phyloP scores from a whole-genome alignment of 2,329 filamentous ascomycete species.

The Sarocladium brachiariae region DNA sequence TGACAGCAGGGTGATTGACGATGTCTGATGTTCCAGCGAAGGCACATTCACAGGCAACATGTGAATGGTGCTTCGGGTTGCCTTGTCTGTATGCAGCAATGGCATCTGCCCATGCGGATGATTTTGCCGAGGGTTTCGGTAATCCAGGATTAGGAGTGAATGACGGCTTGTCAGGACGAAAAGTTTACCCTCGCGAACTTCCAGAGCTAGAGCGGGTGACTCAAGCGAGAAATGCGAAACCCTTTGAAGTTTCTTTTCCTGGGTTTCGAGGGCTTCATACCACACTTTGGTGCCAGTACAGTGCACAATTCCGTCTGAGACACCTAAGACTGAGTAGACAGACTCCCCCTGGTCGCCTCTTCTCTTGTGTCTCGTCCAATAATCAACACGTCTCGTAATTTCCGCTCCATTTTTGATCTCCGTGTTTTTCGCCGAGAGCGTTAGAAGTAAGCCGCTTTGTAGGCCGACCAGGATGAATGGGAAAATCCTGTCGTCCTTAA shows the following conservation, averaged over 20 bases:
- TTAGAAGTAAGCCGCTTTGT: conserved; percentile 45
- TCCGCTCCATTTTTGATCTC: conserved; percentile 10
- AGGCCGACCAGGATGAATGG: conserved; percentile 52
- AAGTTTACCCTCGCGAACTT: conserved; percentile 39
- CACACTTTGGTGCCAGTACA: conserved; percentile 46
- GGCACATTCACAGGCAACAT: conserved; percentile 20
- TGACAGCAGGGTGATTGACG: conserved; percentile 36
- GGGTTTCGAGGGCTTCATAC: conserved; percentile 47
- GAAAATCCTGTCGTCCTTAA: conserved; percentile 50
- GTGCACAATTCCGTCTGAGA: conserved; percentile 49
- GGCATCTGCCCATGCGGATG: conserved; percentile 22
- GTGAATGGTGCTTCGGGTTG: conserved; percentile 36
- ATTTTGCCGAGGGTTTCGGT: conserved; percentile 28
- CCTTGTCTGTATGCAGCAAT: conserved; percentile 38
- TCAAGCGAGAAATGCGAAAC: conserved; percentile 41
- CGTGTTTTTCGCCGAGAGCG: conserved; percentile 38
- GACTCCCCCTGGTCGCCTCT: conserved; percentile 32
- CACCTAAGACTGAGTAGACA: conserved; percentile 50
- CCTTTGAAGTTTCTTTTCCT: conserved; percentile 43
- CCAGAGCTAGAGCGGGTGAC: conserved; percentile 45
- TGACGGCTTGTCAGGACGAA: conserved; percentile 46
- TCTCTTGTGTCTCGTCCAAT: conserved; percentile 47
- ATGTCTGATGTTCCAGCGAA: background rate
- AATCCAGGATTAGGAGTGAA: conserved; percentile 50
- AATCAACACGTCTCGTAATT: conserved; percentile 31